These are phyloP conservation scores for Mortierella alpina DNA, from an alignment of 192 early-diverging fungal genomes.

Conservation along the genomic window DNA sequence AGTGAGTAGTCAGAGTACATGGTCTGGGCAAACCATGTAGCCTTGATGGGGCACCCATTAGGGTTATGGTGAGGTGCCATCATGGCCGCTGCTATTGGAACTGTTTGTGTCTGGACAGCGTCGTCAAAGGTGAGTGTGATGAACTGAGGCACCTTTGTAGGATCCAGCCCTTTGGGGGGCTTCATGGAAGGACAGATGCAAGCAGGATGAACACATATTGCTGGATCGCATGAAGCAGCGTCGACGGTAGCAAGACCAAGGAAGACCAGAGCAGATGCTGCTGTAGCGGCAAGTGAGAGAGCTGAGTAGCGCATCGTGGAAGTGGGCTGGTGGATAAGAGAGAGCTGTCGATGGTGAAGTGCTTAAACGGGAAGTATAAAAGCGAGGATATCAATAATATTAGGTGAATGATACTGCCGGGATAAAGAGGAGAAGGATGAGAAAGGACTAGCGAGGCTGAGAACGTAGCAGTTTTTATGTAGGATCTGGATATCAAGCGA, in stretches of 20 bases:
- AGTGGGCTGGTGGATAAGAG: neutral
- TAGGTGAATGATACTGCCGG: too few species aligned
- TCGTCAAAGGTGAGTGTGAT: slow-evolving; percentile 74
- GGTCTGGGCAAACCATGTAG: slow-evolving; percentile 72
- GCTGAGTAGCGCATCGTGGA: slow-evolving; percentile 15
- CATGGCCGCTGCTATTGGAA: slow-evolving; percentile 20
- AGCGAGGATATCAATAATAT: too few species aligned
- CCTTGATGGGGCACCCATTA: slow-evolving; percentile 67
- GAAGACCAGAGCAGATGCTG: slow-evolving; percentile 16
- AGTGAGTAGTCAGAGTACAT: slow-evolving; percentile 70
- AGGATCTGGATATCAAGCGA: too few species aligned
- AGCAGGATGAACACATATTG: slow-evolving; percentile 55
- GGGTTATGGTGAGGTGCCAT: slow-evolving; percentile 53
- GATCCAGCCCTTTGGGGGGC: slow-evolving; percentile 54
- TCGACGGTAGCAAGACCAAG: slow-evolving; percentile 9
- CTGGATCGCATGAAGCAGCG: slow-evolving; percentile 53
- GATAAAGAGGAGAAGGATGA: neutral
- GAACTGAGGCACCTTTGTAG: slow-evolving; percentile 65
- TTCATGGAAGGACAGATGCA: slow-evolving; percentile 56
- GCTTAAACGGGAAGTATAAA: too few species aligned
- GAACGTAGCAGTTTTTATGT: too few species aligned
- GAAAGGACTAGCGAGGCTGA: neutral
- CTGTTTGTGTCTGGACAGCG: slow-evolving; percentile 58
- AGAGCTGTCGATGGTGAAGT: neutral
- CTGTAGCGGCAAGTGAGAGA: slow-evolving; percentile 22